phyloP scores from a whole-genome alignment of 805 yeast genomes.

The Ogataea trehaloabstinens region DNA sequence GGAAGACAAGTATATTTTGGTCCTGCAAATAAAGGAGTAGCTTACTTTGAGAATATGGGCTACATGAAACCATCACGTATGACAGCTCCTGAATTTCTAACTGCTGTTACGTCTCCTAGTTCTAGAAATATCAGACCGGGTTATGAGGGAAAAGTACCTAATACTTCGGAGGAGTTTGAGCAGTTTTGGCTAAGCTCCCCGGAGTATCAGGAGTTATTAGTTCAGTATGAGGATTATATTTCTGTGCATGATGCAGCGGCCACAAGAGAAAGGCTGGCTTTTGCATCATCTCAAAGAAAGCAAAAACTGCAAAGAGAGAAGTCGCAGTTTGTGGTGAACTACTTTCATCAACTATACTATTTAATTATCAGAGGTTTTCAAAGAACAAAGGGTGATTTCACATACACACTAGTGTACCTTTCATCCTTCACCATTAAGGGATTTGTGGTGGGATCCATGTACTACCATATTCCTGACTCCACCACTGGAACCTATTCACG shows the following conservation, averaged over 20 bases:
- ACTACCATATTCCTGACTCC: conserved; percentile 47
- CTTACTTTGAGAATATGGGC: conserved; percentile 62
- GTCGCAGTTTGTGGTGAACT: conserved; percentile 39
- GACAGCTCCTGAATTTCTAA: conserved; percentile 67
- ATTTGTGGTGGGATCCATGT: conserved; percentile 59
- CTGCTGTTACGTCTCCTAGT: conserved; percentile 64
- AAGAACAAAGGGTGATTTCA: conserved; percentile 58
- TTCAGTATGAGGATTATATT: conserved; percentile 39
- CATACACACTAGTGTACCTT: conserved; percentile 52
- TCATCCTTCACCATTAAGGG: conserved; percentile 57
- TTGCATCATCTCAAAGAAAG: conserved; percentile 37
- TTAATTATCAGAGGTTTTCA: conserved; percentile 56
- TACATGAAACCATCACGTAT: conserved; percentile 62
- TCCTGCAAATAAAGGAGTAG: conserved; percentile 50
- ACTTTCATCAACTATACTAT: conserved; percentile 48
- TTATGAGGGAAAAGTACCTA: conserved; percentile 53
- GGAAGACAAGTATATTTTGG: conserved; percentile 65
- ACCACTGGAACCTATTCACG: conserved; percentile 59
- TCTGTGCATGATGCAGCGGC: conserved; percentile 36
- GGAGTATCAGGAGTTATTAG: conserved; percentile 42
- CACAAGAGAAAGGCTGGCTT: conserved; percentile 39
- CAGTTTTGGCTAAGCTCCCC: conserved; percentile 56
- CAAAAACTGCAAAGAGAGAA: conserved; percentile 37
- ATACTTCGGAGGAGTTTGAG: conserved; percentile 57
- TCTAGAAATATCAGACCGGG: conserved; percentile 53